phyloP scores from a whole-genome alignment of 108 stramenopile genomes.

The Nitzschia palea region DNA sequence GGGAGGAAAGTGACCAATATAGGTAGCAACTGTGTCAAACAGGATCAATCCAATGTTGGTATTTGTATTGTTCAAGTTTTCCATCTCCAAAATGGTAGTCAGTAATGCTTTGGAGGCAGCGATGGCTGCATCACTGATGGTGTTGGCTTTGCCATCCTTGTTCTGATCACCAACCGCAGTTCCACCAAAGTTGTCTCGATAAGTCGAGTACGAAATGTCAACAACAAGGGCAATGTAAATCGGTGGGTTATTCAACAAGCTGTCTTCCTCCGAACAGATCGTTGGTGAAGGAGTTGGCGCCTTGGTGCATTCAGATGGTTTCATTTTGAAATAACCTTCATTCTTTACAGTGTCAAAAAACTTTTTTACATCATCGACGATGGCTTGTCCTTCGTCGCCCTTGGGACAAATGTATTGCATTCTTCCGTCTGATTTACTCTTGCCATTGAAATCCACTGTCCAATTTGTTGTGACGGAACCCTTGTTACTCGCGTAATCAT shows the following conservation, averaged over 20 bases:
- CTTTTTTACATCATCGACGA: neutral
- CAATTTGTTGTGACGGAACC: neutral
- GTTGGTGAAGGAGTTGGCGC: conserved; percentile 14
- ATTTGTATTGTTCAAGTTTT: conserved; percentile 22
- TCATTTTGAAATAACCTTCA: neutral
- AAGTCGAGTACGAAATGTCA: conserved; percentile 31
- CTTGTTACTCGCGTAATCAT: neutral
- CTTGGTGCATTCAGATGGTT: neutral
- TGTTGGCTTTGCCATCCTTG: conserved; percentile 18
- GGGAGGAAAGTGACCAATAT: conserved; percentile 6
- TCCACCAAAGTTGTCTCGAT: neutral
- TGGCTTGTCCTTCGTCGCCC: neutral
- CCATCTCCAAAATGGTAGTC: conserved; percentile 5
- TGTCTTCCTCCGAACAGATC: conserved; percentile 9
- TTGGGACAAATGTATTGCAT: no score
- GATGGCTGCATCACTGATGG: conserved; percentile 39
- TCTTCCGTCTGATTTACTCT: neutral
- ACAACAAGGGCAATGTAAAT: conserved; percentile 30
- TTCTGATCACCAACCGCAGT: conserved; percentile 30
- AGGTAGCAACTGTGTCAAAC: conserved; percentile 23
- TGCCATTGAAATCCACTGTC: neutral
- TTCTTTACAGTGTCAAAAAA: neutral
- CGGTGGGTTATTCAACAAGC: conserved; percentile 4
- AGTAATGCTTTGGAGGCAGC: conserved; percentile 14
- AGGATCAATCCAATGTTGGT: conserved; percentile 25